Evolutionary conservation across 2,329 filamentous ascomycete species (phyloP).

Genomic region (Nothomitra cinnamomea): DNA sequence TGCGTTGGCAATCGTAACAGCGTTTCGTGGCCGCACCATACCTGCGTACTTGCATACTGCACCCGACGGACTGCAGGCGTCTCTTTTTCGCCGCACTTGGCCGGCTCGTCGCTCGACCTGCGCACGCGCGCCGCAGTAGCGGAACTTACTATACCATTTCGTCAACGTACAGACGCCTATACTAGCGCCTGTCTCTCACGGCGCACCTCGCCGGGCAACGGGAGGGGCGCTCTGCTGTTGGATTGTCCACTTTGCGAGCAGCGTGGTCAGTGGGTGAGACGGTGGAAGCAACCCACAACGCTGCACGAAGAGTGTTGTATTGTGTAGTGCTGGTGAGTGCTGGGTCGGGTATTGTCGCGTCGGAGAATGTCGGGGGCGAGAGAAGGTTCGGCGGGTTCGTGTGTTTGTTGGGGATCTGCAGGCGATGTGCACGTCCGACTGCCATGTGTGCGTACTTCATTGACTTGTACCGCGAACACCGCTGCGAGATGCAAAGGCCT

Average conservation of each 20-base stretch:
- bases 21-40: constrained; percentile 1
- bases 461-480: neutral
- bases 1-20: neutral
- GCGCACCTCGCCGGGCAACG: too few species aligned
- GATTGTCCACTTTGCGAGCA: too few species aligned
- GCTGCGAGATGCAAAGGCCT: too few species aligned
- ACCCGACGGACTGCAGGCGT: neutral
- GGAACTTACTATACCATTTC: neutral
- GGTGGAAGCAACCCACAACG: too few species aligned
- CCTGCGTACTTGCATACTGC: neutral
- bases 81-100: neutral
- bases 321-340: too few species aligned
- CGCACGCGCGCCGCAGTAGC: neutral
- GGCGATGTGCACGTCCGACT: neutral
- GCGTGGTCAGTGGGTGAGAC: too few species aligned
- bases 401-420: neutral
- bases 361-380: neutral
- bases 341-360: neutral
- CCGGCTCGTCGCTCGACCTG: neutral
- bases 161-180: too few species aligned
- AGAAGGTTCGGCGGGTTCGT: neutral
- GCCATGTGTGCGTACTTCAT: constrained; percentile 3
- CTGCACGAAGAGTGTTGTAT: too few species aligned
- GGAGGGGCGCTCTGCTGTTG: too few species aligned
- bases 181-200: too few species aligned